Percentiles rank a stretch among this genome's conserved stretches.
Evolutionary conservation across 2,329 filamentous ascomycete species (phyloP).

Genomic region (Pseudovirgaria hyperparasitica): DNA sequence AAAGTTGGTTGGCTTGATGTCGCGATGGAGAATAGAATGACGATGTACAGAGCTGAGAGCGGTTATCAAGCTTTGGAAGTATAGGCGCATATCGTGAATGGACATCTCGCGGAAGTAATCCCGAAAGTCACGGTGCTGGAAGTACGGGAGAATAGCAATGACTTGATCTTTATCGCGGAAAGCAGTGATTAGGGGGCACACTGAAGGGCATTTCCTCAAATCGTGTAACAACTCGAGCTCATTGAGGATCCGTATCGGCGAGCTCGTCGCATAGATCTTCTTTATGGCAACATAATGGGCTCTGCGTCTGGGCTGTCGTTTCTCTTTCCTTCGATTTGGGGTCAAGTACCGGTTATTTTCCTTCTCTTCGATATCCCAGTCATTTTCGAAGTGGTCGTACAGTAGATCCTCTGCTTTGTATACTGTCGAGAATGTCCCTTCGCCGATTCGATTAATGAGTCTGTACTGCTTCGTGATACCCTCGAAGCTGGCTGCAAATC

Average conservation of each 20-base stretch:
- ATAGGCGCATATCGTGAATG: slow-evolving; percentile 73
- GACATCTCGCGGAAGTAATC: slow-evolving; percentile 88
- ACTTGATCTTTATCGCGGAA: slow-evolving; percentile 92
- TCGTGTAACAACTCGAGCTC: slow-evolving; percentile 90
- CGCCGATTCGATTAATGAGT: slow-evolving; percentile 90
- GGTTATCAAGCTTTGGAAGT: slow-evolving; percentile 78
- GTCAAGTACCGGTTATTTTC: slow-evolving; percentile 53
- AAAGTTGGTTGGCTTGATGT: slow-evolving; percentile 97
- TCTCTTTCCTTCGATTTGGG: no score
- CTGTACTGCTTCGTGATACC: slow-evolving; percentile 76
- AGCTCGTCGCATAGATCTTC: slow-evolving; percentile 98
- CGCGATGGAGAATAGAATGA: slow-evolving; percentile 76
- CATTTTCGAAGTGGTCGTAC: slow-evolving; percentile 72
- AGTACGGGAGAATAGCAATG: slow-evolving; percentile 87
- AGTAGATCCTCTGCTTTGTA: slow-evolving; percentile 94
- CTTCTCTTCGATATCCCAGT: slow-evolving; percentile 66
- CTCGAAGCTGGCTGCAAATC: slow-evolving; percentile 68
- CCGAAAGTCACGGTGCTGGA: slow-evolving; percentile 87
- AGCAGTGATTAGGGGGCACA: slow-evolving; percentile 94
- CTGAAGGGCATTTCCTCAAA: slow-evolving; percentile 66
- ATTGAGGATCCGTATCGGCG: slow-evolving; percentile 84
- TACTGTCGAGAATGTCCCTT: slow-evolving; percentile 96
- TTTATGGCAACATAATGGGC: slow-evolving; percentile 89
- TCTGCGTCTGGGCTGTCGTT: slow-evolving; percentile 32
- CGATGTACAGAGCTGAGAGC: slow-evolving; percentile 75